Evolutionary conservation across 768 basidiomycete species (phyloP), one percentile per base, ranked within the genome.

Genomic region (Termitomyces sp.): DNA sequence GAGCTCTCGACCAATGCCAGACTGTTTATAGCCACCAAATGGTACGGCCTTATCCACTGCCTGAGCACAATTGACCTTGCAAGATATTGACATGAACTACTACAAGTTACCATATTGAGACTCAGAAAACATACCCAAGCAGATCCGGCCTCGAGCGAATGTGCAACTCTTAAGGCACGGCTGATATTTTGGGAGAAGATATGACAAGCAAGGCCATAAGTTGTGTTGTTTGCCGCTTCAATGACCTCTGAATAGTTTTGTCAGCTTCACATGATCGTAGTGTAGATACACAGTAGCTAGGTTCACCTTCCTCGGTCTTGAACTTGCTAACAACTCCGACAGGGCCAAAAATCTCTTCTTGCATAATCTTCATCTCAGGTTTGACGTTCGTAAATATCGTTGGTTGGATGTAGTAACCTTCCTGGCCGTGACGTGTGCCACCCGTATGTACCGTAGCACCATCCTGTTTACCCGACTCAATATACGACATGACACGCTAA

Each of bases 321-420:
- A 94, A 92, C 65, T 86, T 87, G 72, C 82, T 75, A 35, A 92
- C 71, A 36, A 83, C 86, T 56, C 82, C 80, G 44, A 91, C 88
- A 30, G 90, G 89, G 9, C 89, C 89, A 63, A 91, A 90, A 59
- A 90, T 88, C 68, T 91, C 83, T 61, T 86, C 85, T 46, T 67
- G 68, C 10, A 86, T 81, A 54, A 90, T 88, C 68, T 80, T 83
- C 84, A 88, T 88, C 32, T 83, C 80, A 0, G 80, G 76, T 35
- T 71, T 77, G 40, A 78, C 77, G 61, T 88, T 76, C 9, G 84
- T 80, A 69, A 91, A 86, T 61, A 91, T 74, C 3, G 91, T 92
- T 1, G 86, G 90, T 54, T 72, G 60, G 56, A 92, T 79, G 68
- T 84, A 91, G 75, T 78, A 90, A 18, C 90, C 90, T 61, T 85